Percentiles rank a stretch among this genome's conserved stretches.
phyloP scores from a whole-genome alignment of 2,329 filamentous ascomycete species.

The Teratosphaeria gauchensis region DNA sequence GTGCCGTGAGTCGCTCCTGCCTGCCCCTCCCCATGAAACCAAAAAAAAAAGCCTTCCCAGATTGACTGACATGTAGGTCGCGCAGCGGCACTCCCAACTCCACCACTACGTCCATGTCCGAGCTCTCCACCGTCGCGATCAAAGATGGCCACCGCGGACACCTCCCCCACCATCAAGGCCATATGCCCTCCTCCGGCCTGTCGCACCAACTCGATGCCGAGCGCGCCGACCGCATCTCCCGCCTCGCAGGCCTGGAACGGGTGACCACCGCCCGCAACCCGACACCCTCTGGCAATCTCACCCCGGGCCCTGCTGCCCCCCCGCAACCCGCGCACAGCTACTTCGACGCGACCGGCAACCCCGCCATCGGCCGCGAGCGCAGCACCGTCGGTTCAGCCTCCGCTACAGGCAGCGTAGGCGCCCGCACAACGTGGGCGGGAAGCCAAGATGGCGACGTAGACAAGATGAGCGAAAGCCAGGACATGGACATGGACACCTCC shows the following conservation, averaged over 20 bases:
- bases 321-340: constrained; percentile 48
- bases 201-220: constrained; percentile 68
- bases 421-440: constrained; percentile 58
- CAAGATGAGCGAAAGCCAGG: constrained; percentile 53
- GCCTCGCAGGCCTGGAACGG: constrained; percentile 81
- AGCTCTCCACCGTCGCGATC: constrained; percentile 87
- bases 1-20: constrained; percentile 58
- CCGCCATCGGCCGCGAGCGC: constrained; percentile 58
- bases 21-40: constrained; percentile 2
- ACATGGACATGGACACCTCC: constrained; percentile 39
- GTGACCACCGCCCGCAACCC: constrained; percentile 62
- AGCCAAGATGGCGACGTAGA: constrained; percentile 55
- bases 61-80: constrained; percentile 10
- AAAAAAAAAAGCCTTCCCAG: not conserved
- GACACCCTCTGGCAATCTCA: constrained; percentile 29
- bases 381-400: constrained; percentile 88
- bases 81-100: constrained; percentile 83
- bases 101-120: constrained; percentile 81
- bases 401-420: constrained; percentile 70
- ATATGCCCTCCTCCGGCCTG: constrained; percentile 46
- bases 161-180: constrained; percentile 48
- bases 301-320: constrained; percentile 39
- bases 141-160: constrained; percentile 91
- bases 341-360: constrained; percentile 67
- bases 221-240: constrained; percentile 88